A percentile compares a stretch with the other conserved stretches of the same genome.
Conservation (phyloP, 441 rosid genomes). For the Capsella rubella region DNA sequence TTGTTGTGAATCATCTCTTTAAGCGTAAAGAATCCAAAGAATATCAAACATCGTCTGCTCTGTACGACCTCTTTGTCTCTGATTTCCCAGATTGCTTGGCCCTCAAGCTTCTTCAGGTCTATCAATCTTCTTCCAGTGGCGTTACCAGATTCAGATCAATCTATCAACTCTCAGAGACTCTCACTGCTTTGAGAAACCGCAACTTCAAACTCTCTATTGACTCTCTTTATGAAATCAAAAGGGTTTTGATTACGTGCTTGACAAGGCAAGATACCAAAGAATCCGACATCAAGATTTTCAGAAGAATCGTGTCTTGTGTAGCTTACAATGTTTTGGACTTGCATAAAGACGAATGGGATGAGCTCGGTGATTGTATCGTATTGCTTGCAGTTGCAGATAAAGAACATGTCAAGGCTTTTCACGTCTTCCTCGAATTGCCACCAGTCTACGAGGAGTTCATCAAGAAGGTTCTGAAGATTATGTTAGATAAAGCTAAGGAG, state of each 20-base stretch:
- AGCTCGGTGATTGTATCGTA: conserved; percentile 14
- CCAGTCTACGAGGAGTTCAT: not conserved
- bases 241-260: not conserved
- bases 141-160: not conserved
- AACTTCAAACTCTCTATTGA: not conserved
- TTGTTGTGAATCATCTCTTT: not conserved
- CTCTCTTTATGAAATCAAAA: not conserved
- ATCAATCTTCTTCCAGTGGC: not conserved
- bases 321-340: not conserved
- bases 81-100: not conserved
- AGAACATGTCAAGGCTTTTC: conserved; percentile 1
- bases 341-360: not conserved
- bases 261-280: not conserved
- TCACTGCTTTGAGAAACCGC: not conserved
- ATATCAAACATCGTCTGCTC: not conserved
- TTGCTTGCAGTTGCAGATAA: not conserved
- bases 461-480: not conserved
- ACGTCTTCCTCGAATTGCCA: conserved; percentile 2
- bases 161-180: not conserved
- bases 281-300: not conserved
- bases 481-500: not conserved
- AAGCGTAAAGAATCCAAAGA: not conserved
- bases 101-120: not conserved
- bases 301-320: not conserved
- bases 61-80: not conserved